Evolutionary conservation across 192 early-diverging fungal genomes (phyloP).

Genomic region (Umbelopsis vinacea): DNA sequence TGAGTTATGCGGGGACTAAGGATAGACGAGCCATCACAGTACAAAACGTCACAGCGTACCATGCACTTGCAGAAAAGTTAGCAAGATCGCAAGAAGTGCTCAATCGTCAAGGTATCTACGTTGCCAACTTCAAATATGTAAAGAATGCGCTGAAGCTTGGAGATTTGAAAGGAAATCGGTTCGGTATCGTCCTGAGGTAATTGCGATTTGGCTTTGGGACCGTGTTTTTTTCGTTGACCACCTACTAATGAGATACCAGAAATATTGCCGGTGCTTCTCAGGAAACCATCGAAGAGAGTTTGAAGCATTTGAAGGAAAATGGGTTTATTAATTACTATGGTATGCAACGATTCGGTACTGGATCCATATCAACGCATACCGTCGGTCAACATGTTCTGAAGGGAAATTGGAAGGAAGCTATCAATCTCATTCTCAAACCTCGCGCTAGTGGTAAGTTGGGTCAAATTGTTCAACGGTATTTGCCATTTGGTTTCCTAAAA

Average conservation of each 20-base stretch:
- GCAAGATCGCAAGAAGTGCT: slow-evolving; percentile 51
- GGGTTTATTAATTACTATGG: slow-evolving; percentile 99
- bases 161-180: slow-evolving; percentile 88
- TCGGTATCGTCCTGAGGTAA: slow-evolving; percentile 80
- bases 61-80: slow-evolving; percentile 61
- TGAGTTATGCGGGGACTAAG: slow-evolving; percentile 93
- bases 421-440: slow-evolving; percentile 82
- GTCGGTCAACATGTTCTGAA: slow-evolving; percentile 79
- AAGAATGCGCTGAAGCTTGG: slow-evolving; percentile 68
- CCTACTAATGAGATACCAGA: slow-evolving; percentile 31
- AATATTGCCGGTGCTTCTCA: slow-evolving; percentile 55
- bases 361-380: slow-evolving; percentile 76
- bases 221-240: background rate
- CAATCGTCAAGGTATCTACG: slow-evolving; percentile 52
- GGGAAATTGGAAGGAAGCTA: slow-evolving; percentile 71
- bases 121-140: slow-evolving; percentile 76
- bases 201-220: background rate
- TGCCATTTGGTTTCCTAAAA: background rate
- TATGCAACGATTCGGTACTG: slow-evolving; percentile 97
- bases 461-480: background rate
- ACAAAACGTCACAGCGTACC: slow-evolving; percentile 77
- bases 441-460: slow-evolving; percentile 65
- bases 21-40: slow-evolving; percentile 91
- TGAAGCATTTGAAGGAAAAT: slow-evolving; percentile 65
- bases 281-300: slow-evolving; percentile 53